These are phyloP conservation scores for Vigna trinervia DNA, from an alignment of 306 rosid species.

Conservation along the genomic window DNA sequence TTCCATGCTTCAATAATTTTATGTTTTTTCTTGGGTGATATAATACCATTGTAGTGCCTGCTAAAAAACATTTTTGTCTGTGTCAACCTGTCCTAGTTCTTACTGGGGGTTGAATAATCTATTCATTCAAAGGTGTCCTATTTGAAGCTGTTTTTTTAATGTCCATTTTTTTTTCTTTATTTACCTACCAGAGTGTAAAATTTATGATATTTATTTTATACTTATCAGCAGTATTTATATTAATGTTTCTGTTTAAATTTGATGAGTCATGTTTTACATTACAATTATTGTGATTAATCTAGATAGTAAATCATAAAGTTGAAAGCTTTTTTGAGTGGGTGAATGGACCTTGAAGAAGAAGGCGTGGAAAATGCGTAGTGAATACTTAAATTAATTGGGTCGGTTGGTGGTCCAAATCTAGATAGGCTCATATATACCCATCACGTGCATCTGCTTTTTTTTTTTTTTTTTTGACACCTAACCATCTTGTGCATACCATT, in stretches of 20 bases:
- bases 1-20: conserved; percentile 33
- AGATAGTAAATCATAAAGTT: not conserved
- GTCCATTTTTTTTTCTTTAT: not conserved
- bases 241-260: not conserved
- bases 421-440: conserved; percentile 7
- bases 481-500: not conserved
- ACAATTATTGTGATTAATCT: not conserved
- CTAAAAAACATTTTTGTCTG: not conserved
- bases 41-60: not conserved
- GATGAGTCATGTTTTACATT: not conserved
- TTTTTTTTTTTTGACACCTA: conserved; percentile 17
- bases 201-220: not conserved
- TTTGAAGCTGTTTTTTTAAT: not conserved
- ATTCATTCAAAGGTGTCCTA: not conserved
- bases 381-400: conserved; percentile 23
- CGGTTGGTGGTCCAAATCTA: conserved; percentile 36
- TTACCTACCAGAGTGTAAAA: not conserved
- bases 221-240: no score
- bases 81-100: not conserved
- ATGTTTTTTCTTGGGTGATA: not conserved
- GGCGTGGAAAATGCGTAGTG: conserved; percentile 40
- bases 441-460: conserved; percentile 36
- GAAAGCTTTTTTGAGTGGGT: not conserved
- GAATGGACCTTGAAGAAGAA: not conserved
- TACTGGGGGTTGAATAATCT: not conserved